Conservation (phyloP, 176 grass and related monocot species). For the Guadua angustifolia region DNA sequence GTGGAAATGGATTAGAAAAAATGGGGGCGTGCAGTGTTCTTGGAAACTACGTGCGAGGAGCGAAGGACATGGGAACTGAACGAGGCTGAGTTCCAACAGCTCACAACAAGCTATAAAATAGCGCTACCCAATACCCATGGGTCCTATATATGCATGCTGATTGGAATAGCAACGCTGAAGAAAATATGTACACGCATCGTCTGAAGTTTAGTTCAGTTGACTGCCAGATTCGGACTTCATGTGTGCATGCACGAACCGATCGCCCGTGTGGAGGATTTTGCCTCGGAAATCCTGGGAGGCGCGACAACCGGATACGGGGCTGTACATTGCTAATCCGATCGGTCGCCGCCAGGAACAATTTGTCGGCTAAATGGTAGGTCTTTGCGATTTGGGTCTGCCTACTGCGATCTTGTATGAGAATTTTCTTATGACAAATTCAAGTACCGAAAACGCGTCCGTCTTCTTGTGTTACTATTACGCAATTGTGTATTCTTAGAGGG, state of each 20-base stretch:
- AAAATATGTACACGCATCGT: not conserved
- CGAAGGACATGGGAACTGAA: slow-evolving; percentile 45
- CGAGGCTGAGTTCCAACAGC: slow-evolving; percentile 17
- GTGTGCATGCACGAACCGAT: slow-evolving; percentile 21
- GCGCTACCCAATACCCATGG: not conserved
- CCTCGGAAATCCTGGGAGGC: not conserved
- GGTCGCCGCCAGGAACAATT: slow-evolving; percentile 11
- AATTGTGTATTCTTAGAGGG: not conserved
- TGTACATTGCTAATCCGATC: slow-evolving; percentile 8
- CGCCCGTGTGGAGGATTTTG: slow-evolving; percentile 25
- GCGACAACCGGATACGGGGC: slow-evolving; percentile 32
- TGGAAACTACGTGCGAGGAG: slow-evolving; percentile 68
- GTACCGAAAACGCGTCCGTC: slow-evolving; percentile 22
- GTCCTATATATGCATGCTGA: not conserved
- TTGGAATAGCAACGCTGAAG: slow-evolving; percentile 35
- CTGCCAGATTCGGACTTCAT: not conserved
- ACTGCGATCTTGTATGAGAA: not conserved
- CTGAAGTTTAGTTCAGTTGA: not conserved
- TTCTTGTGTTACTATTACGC: not conserved
- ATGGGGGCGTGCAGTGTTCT: slow-evolving; percentile 30
- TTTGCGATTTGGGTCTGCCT: slow-evolving; percentile 4
- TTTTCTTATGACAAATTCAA: not conserved
- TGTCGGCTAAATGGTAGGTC: slow-evolving; percentile 41
- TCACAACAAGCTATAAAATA: not conserved
- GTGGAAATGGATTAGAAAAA: slow-evolving; percentile 36